phyloP scores from a whole-genome alignment of 495 filamentous ascomycete species.

The Trichoderma orchidacearum region DNA sequence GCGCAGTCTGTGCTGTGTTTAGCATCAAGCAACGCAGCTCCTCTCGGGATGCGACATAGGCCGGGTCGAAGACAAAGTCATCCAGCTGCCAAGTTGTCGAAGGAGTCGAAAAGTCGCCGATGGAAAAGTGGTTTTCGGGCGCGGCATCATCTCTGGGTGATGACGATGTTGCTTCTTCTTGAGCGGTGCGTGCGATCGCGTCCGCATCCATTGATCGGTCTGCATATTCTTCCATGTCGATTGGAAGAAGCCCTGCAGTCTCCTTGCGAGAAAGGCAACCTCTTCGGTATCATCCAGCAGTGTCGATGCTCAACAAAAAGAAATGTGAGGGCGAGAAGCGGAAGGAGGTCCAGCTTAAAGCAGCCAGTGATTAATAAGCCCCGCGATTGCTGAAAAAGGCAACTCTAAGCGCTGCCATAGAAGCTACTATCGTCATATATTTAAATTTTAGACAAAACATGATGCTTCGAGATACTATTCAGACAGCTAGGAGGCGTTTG shows the following conservation, averaged over 20 bases:
- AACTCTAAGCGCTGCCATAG: background rate
- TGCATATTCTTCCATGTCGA: background rate
- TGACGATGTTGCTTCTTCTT: background rate
- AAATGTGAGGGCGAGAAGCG: background rate
- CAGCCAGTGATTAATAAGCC: background rate
- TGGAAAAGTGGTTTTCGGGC: background rate
- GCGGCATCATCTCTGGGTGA: too few relatives aligned
- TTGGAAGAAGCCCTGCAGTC: background rate
- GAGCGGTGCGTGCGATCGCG: too few relatives aligned
- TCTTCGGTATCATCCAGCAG: too few relatives aligned
- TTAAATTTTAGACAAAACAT: too few relatives aligned
- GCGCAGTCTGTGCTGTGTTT: conserved; percentile 1
- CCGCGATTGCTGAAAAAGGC: background rate
- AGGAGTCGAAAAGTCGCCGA: background rate
- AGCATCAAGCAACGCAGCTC: conserved; percentile 4
- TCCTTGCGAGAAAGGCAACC: background rate
- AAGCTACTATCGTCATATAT: too few relatives aligned
- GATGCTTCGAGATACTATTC: too few relatives aligned
- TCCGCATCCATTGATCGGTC: too few relatives aligned
- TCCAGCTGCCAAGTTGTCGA: conserved; percentile 1
- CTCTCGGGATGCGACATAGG: conserved; percentile 2
- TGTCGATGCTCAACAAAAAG: too few relatives aligned
- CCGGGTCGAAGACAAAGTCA: conserved; percentile 2
- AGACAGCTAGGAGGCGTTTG: too few relatives aligned
- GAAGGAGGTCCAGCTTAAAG: too few relatives aligned